Evolutionary conservation across 352 stramenopile genomes (phyloP).

Genomic region (Phytophthora pisi): DNA sequence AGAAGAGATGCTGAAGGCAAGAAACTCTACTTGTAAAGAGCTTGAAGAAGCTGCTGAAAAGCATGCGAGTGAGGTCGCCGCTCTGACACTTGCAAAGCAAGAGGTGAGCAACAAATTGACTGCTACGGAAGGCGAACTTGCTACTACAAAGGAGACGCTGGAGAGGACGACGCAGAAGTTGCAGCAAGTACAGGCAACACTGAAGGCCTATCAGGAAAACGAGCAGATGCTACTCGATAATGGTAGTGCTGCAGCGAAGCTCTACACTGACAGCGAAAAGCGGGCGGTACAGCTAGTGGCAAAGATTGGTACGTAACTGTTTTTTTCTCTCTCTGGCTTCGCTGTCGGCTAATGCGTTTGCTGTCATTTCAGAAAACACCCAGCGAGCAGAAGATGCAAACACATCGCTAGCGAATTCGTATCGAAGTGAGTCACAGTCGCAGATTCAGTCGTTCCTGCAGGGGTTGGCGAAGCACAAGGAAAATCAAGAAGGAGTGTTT

Average conservation of each 20-base stretch:
- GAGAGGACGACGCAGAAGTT: slow-evolving; percentile 35
- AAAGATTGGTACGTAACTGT: slow-evolving; percentile 52
- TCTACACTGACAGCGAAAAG: slow-evolving; percentile 69
- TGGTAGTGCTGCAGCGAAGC: slow-evolving; percentile 49
- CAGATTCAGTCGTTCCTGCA: slow-evolving; percentile 58
- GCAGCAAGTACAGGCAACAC: slow-evolving; percentile 29
- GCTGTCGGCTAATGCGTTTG: slow-evolving; percentile 6
- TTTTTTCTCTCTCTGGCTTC: background rate
- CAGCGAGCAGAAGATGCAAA: slow-evolving; percentile 55
- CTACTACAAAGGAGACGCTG: slow-evolving; percentile 43
- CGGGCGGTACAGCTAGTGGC: slow-evolving; percentile 45
- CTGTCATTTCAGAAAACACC: slow-evolving; percentile 46
- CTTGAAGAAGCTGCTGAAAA: slow-evolving; percentile 68
- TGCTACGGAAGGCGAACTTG: slow-evolving; percentile 38
- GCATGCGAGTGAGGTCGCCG: slow-evolving; percentile 53
- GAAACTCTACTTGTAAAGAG: slow-evolving; percentile 65
- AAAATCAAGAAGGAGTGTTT: slow-evolving; percentile 53
- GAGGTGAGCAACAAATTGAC: slow-evolving; percentile 51
- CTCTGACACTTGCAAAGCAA: slow-evolving; percentile 50
- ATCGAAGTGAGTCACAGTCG: slow-evolving; percentile 45
- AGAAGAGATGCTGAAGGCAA: slow-evolving; percentile 82
- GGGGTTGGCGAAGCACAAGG: slow-evolving; percentile 54
- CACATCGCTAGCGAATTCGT: slow-evolving; percentile 47
- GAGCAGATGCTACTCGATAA: slow-evolving; percentile 63
- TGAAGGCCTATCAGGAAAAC: slow-evolving; percentile 60